phyloP scores from a whole-genome alignment of 345 rosid species.

The Dipteronia dyeriana region DNA sequence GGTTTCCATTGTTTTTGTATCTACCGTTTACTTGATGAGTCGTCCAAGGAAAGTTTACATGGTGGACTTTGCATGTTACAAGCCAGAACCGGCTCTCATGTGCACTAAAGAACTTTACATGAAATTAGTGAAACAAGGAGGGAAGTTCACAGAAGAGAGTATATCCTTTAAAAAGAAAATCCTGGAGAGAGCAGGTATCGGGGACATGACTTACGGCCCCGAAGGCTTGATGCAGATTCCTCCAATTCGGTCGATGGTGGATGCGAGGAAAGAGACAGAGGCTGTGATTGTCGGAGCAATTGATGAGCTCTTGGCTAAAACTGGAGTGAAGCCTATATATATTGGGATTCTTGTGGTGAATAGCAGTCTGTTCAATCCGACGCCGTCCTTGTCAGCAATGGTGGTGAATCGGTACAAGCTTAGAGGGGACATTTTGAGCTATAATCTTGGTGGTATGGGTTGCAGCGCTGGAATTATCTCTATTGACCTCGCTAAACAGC shows the following conservation, averaged over 20 bases:
- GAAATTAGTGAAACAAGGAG: background rate
- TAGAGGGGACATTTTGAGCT: slow-evolving; percentile 37
- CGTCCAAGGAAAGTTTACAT: no score
- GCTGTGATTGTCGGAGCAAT: slow-evolving; percentile 37
- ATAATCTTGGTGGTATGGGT: slow-evolving; percentile 45
- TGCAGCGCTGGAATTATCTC: slow-evolving; percentile 44
- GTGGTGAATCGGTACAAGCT: slow-evolving; percentile 43
- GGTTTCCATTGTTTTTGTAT: slow-evolving; percentile 17
- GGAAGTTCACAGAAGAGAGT: slow-evolving; percentile 31
- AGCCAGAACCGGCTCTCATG: no score
- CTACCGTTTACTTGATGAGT: no score
- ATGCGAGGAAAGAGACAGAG: slow-evolving; percentile 43
- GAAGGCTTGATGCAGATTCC: slow-evolving; percentile 24
- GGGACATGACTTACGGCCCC: slow-evolving; percentile 31
- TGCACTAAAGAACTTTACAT: no score
- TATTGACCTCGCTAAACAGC: slow-evolving; percentile 36
- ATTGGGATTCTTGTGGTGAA: slow-evolving; percentile 44
- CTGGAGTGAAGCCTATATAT: slow-evolving; percentile 37
- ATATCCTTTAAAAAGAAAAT: slow-evolving; percentile 36
- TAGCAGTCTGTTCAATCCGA: slow-evolving; percentile 40
- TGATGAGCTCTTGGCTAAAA: slow-evolving; percentile 36
- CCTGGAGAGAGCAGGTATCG: slow-evolving; percentile 41
- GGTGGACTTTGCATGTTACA: no score
- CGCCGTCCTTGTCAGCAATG: slow-evolving; percentile 44
- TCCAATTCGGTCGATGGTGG: slow-evolving; percentile 23